phyloP scores from a whole-genome alignment of 176 grass and related monocot genomes.

The Stipa capillata region DNA sequence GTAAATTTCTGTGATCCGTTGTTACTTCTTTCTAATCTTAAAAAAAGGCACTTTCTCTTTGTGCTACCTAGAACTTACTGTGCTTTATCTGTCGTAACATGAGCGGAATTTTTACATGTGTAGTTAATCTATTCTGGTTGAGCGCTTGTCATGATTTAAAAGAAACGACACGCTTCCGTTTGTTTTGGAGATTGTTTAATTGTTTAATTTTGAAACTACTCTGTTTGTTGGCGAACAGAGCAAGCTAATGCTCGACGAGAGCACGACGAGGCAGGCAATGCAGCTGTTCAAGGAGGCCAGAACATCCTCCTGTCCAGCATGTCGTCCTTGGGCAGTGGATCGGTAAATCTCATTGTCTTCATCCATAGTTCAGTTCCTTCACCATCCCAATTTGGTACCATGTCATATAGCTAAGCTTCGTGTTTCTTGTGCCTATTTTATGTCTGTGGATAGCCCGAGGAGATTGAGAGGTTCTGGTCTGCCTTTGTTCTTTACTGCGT shows the following conservation, averaged over 20 bases:
- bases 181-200: neutral
- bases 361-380: neutral
- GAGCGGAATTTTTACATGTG: neutral
- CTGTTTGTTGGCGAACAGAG: conserved; percentile 37
- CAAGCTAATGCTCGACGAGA: conserved; percentile 66
- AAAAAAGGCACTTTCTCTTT: neutral
- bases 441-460: conserved; percentile 53
- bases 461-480: conserved; percentile 76
- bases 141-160: neutral
- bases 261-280: conserved; percentile 55
- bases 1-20: neutral
- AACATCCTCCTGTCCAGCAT: conserved; percentile 53
- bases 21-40: neutral
- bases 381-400: neutral
- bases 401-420: neutral
- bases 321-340: conserved; percentile 70
- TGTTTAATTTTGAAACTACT: neutral
- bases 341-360: conserved; percentile 27
- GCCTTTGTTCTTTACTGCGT: conserved; percentile 84
- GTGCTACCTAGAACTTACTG: neutral
- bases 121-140: neutral
- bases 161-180: neutral
- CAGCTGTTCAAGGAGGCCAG: conserved; percentile 63
- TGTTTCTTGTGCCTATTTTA: conserved; percentile 5
- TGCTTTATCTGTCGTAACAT: neutral